These are phyloP conservation scores for Chimonanthus salicifolius DNA, from an alignment of 164 flowering plant species.

Conservation along the genomic window DNA sequence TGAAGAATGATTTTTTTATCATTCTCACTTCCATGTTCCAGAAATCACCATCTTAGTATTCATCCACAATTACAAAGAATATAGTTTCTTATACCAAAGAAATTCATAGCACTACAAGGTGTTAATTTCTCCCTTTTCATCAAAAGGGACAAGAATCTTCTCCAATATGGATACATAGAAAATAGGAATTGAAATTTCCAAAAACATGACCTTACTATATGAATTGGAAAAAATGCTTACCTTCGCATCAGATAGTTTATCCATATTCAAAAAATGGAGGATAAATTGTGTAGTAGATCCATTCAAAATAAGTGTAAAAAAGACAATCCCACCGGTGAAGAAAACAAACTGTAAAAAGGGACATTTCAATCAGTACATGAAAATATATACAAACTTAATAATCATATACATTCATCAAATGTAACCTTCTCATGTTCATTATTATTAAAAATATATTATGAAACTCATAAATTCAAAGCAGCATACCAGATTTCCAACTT, in stretches of 20 bases:
- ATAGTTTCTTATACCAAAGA: not conserved
- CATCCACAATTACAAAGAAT: not conserved
- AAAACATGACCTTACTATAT: not conserved
- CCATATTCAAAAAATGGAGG: conserved; percentile 62
- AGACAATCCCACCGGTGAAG: conserved; percentile 94
- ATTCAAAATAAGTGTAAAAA: conserved; percentile 83
- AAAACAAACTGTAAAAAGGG: conserved; percentile 72
- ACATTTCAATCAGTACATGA: not conserved
- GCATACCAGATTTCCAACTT: conserved; percentile 76
- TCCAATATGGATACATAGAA: not conserved
- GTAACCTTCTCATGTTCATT: not conserved
- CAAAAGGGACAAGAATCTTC: not conserved
- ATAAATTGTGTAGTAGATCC: conserved; percentile 94
- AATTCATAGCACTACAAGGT: not conserved
- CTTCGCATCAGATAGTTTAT: conserved; percentile 70
- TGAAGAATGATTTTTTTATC: not conserved
- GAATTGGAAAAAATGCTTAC: conserved; percentile 24
- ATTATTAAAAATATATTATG: not conserved
- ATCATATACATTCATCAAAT: not conserved
- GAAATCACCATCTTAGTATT: too few species aligned
- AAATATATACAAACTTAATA: not conserved
- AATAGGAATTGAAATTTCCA: not conserved
- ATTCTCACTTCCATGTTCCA: not conserved
- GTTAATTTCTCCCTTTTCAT: too few species aligned
- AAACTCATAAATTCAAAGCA: not conserved